Evolutionary conservation across 352 stramenopile species (phyloP).

Genomic region (Pythium folliculosum): DNA sequence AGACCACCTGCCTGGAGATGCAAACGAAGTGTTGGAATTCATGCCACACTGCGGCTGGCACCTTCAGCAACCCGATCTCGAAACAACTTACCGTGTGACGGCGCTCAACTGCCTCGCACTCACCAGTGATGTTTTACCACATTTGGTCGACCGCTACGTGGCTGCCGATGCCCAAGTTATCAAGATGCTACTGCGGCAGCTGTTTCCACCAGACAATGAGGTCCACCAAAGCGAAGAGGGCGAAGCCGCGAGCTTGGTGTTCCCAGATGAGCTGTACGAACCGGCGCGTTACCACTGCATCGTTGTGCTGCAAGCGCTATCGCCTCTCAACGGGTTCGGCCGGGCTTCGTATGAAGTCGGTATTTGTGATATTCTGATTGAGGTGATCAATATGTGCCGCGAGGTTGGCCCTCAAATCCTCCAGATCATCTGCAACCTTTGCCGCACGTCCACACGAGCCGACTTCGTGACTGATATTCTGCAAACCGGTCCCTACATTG

Average conservation of each 20-base stretch:
- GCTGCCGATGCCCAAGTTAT: slow-evolving; percentile 53
- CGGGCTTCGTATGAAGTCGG: slow-evolving; percentile 49
- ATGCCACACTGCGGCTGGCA: slow-evolving; percentile 63
- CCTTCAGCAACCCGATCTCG: slow-evolving; percentile 45
- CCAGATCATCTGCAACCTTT: slow-evolving; percentile 69
- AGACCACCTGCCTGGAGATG: slow-evolving; percentile 22
- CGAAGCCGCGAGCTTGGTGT: slow-evolving; percentile 41
- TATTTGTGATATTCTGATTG: slow-evolving; percentile 80
- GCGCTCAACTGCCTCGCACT: slow-evolving; percentile 70
- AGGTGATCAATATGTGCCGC: slow-evolving; percentile 64
- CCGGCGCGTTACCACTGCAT: slow-evolving; percentile 64
- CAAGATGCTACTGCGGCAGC: slow-evolving; percentile 72
- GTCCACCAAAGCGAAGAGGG: slow-evolving; percentile 64
- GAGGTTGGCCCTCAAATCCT: slow-evolving; percentile 57
- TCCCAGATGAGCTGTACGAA: slow-evolving; percentile 64
- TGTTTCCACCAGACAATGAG: slow-evolving; percentile 80
- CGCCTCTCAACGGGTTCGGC: slow-evolving; percentile 58
- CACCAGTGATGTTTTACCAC: slow-evolving; percentile 51
- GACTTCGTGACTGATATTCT: slow-evolving; percentile 66
- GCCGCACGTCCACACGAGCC: slow-evolving; percentile 40
- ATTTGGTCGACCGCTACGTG: slow-evolving; percentile 61
- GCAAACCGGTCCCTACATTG: slow-evolving; percentile 69
- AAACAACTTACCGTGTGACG: slow-evolving; percentile 56
- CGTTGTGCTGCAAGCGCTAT: slow-evolving; percentile 54
- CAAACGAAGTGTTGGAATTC: slow-evolving; percentile 30